phyloP scores from a whole-genome alignment of 2,329 filamentous ascomycete genomes.

The Apiospora saccharicola region DNA sequence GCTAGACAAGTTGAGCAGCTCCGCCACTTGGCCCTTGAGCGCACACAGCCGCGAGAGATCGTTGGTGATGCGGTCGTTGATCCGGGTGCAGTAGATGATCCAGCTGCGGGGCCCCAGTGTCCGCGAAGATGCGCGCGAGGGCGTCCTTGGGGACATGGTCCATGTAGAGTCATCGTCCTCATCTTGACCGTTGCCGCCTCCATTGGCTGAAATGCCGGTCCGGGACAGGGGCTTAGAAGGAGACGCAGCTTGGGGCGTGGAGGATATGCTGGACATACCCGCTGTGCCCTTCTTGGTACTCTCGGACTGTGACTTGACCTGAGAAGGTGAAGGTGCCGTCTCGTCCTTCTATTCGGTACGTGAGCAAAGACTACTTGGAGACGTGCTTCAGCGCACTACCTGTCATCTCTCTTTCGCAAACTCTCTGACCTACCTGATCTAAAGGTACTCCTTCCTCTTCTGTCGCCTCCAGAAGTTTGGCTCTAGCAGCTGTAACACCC shows the following conservation, averaged over 20 bases:
- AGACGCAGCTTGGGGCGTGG: background rate
- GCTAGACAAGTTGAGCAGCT: background rate
- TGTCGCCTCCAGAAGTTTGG: background rate
- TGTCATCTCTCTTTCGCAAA: background rate
- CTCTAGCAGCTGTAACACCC: background rate
- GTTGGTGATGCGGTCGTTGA: background rate
- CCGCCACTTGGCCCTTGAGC: background rate
- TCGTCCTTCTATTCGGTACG: background rate
- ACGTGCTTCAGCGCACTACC: too few relatives aligned
- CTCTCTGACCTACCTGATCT: background rate
- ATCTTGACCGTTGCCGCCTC: background rate
- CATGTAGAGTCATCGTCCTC: background rate
- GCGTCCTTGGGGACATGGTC: background rate
- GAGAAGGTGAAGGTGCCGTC: background rate
- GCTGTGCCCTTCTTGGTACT: background rate
- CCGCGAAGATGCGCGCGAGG: background rate
- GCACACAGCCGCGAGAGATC: background rate
- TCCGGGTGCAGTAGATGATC: background rate
- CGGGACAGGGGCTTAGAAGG: background rate
- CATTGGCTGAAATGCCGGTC: background rate
- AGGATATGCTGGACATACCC: background rate
- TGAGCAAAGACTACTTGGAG: background rate
- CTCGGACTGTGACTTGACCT: background rate
- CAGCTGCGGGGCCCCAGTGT: slow-evolving; percentile 13
- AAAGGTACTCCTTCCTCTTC: background rate